Evolutionary conservation across 768 basidiomycete genomes (phyloP).

Genomic region (Lactifluus volemus): DNA sequence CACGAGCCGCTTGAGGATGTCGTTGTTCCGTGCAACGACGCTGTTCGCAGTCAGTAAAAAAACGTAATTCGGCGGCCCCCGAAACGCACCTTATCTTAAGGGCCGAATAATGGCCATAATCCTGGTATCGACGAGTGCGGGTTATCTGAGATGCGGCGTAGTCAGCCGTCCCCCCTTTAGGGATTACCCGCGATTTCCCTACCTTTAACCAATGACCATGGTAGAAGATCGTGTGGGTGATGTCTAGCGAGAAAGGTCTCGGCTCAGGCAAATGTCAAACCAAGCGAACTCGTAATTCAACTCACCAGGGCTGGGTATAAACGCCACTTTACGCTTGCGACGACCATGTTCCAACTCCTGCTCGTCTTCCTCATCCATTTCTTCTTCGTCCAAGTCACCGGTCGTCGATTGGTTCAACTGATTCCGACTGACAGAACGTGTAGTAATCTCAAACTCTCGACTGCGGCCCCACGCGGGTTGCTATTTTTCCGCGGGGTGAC

Average conservation of each 20-base stretch:
- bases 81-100: conserved; percentile 66
- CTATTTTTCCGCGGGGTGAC: conserved; percentile 31
- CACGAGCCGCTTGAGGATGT: conserved; percentile 83
- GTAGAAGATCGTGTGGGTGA: conserved; percentile 88
- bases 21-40: conserved; percentile 84
- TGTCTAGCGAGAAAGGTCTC: conserved; percentile 39
- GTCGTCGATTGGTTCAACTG: conserved; percentile 57
- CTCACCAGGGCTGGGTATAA: conserved; percentile 74
- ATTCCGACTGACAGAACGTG: conserved; percentile 56
- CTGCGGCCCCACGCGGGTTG: conserved; percentile 88
- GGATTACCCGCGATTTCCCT: conserved; percentile 22
- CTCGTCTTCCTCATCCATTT: conserved; percentile 46
- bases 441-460: conserved; percentile 84
- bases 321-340: conserved; percentile 67
- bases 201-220: conserved; percentile 83
- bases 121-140: conserved; percentile 64
- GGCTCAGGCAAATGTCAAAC: conserved; percentile 1
- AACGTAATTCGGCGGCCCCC: conserved; percentile 19
- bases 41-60: conserved; percentile 29
- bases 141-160: conserved; percentile 49
- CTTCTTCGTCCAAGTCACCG: conserved; percentile 68
- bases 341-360: conserved; percentile 58
- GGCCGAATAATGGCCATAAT: conserved; percentile 61
- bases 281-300: conserved; percentile 10
- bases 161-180: conserved; percentile 11